Percentiles rank a stretch among this genome's conserved stretches.
These are phyloP conservation scores for Mrakia blollopis DNA, from an alignment of 768 basidiomycete species.

Conservation along the genomic window DNA sequence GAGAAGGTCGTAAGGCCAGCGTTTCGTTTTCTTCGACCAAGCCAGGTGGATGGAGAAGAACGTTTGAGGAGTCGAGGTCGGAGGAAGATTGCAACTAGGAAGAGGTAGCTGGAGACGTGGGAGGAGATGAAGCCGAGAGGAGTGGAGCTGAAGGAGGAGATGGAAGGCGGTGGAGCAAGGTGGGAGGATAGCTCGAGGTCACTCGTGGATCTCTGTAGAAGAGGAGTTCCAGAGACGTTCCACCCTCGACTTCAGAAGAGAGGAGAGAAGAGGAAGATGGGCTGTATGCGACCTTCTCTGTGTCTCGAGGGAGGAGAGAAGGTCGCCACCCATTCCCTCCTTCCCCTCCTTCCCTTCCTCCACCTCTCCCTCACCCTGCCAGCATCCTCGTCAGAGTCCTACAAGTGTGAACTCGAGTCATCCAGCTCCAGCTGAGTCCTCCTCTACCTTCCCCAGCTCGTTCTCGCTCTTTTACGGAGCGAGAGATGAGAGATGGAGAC, in stretches of 20 bases:
- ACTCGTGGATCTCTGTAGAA: no score
- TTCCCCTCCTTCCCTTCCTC: neutral
- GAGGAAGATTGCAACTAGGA: neutral
- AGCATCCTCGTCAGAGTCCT: neutral
- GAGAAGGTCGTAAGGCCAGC: neutral
- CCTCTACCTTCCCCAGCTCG: neutral
- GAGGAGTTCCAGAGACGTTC: no score
- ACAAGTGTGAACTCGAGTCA: neutral
- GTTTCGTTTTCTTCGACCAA: neutral
- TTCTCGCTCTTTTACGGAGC: neutral
- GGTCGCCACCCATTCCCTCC: neutral
- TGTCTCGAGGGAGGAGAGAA: neutral
- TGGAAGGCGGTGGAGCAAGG: slow-evolving; percentile 6
- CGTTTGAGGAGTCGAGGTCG: neutral
- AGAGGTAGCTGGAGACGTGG: neutral
- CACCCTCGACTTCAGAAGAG: no score
- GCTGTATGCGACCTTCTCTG: no score
- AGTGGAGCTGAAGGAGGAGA: neutral
- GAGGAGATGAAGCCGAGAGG: neutral
- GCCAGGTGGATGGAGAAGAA: neutral
- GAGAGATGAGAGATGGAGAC: neutral
- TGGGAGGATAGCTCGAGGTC: no score
- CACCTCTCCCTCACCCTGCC: neutral
- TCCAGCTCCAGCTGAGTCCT: neutral
- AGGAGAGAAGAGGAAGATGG: no score